These are phyloP conservation scores for Podospora bellae-mahoneyi DNA, from an alignment of 495 filamentous ascomycete genomes.

Conservation along the genomic window DNA sequence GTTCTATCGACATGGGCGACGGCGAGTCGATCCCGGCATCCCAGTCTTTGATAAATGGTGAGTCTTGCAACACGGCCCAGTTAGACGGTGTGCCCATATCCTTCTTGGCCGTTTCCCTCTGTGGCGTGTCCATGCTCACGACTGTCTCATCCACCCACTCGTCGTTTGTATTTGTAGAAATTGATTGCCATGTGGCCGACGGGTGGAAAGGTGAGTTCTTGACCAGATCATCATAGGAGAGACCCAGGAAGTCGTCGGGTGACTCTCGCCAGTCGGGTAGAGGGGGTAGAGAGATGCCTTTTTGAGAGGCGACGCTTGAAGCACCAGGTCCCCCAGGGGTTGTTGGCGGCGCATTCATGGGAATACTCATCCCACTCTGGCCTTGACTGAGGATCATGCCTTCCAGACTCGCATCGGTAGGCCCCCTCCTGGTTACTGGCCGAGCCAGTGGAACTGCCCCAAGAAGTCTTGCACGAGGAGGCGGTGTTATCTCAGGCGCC, in stretches of 20 bases:
- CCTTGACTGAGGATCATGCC: not conserved
- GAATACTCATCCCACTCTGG: not conserved
- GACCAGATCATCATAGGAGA: conserved; percentile 34
- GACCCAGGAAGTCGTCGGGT: conserved; percentile 29
- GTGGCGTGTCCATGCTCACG: conserved; percentile 12
- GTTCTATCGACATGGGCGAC: not conserved
- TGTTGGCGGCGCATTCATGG: not conserved
- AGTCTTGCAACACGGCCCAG: conserved; percentile 22
- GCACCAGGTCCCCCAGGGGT: not conserved
- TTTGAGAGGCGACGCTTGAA: not conserved
- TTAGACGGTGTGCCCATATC: conserved; percentile 11
- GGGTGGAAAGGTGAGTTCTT: conserved; percentile 24
- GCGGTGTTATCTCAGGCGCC: not conserved
- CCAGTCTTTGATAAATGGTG: conserved; percentile 20
- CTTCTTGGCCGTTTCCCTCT: not conserved
- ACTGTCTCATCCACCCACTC: conserved; percentile 24
- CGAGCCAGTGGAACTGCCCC: conserved; percentile 1
- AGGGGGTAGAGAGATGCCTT: not conserved
- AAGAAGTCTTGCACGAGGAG: conserved; percentile 6
- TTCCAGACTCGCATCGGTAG: conserved; percentile 5
- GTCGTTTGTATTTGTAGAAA: conserved; percentile 10
- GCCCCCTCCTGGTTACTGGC: conserved; percentile 19
- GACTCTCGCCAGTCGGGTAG: conserved; percentile 9
- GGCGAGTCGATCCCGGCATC: not conserved
- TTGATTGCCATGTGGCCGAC: conserved; percentile 24